Evolutionary conservation across 2,329 filamentous ascomycete genomes (phyloP), one percentile per base, ranked within the genome.

Genomic region (Teratosphaeria nubilosa): DNA sequence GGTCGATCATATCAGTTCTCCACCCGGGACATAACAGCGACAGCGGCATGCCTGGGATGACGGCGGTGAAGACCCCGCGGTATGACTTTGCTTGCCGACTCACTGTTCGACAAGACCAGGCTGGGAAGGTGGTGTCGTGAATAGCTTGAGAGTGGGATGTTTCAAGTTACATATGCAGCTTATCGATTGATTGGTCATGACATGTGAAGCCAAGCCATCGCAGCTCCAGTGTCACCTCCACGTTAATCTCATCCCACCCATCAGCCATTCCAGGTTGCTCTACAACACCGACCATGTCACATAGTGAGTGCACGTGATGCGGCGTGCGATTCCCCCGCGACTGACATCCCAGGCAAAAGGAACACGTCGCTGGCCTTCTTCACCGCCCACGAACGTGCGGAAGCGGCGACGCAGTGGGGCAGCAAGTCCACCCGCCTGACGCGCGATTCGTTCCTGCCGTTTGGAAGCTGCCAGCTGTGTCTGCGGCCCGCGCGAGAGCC

Each of bases 341-440:
- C 60, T 60, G 41, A 65, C 58, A 59, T 60, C 7, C 2, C 63
- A 73, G 70, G 72, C 66, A 95, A 96, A 77, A 85, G 90, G 67
- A 96, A 96, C 76, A 95, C 91, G 51, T 92, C 90, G 51, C 85
- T 92, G 51, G 86, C 91, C 50, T 91, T 96, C 74, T 97, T 97
- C 79, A 97, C 94, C 34, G 86, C 90, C 25, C 85, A 96, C 76
- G 94, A 97, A 76, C 86, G 94, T 64, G 82, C 83, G 55, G 82
- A 92, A 54, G 87, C 95, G 60, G 90, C 91, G 68, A 82, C 83
- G 20, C 84, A 85, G 65, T 97, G 94, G 91, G 85, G 86, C 65
- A 84, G 86, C 9, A 88, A 86, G 64, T 85, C 87, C 55, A 90
- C 91, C n/a, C 88, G 90, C 56, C 84, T 97, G 34, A 86, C 83